A percentile compares a stretch with the other conserved stretches of the same genome.
These are phyloP conservation scores for Lepidium campestre DNA, from an alignment of 441 rosid species.

Conservation along the genomic window DNA sequence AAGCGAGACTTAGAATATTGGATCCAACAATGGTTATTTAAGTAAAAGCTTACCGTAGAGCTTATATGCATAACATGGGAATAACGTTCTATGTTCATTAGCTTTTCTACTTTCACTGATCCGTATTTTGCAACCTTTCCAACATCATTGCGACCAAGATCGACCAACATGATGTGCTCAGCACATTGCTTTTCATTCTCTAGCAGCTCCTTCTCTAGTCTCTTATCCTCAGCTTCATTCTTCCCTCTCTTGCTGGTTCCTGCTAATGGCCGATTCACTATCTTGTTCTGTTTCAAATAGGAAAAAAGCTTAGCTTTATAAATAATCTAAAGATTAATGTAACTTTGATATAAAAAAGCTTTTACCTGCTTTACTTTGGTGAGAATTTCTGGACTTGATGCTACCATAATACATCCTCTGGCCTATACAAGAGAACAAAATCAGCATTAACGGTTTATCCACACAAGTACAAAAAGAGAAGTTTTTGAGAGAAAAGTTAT, in stretches of 20 bases:
- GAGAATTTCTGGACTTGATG: constrained; percentile 92
- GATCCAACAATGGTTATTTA: background rate
- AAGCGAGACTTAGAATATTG: background rate
- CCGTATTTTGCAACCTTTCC: constrained; percentile 86
- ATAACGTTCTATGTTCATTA: constrained; percentile 82
- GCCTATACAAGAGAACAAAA: constrained; percentile 39
- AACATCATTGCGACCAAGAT: constrained; percentile 80
- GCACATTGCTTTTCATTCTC: constrained; percentile 83
- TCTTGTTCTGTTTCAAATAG: constrained; percentile 45
- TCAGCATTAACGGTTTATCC: background rate
- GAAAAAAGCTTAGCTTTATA: background rate
- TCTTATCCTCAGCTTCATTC: constrained; percentile 56
- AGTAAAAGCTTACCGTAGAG: constrained; percentile 56
- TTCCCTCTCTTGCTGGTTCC: constrained; percentile 83
- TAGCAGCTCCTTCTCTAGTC: constrained; percentile 47
- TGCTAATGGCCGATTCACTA: constrained; percentile 82
- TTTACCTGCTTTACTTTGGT: constrained; percentile 74
- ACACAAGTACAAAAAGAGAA: background rate
- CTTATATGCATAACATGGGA: constrained; percentile 98
- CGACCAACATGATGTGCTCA: constrained; percentile 85
- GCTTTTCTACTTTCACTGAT: constrained; percentile 79
- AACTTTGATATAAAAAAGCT: background rate
- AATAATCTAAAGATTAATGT: background rate
- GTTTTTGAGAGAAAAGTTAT: background rate
- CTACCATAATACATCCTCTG: constrained; percentile 81